Evolutionary conservation across 2,329 filamentous ascomycete genomes (phyloP).

Genomic region (Rutstroemia sp.): DNA sequence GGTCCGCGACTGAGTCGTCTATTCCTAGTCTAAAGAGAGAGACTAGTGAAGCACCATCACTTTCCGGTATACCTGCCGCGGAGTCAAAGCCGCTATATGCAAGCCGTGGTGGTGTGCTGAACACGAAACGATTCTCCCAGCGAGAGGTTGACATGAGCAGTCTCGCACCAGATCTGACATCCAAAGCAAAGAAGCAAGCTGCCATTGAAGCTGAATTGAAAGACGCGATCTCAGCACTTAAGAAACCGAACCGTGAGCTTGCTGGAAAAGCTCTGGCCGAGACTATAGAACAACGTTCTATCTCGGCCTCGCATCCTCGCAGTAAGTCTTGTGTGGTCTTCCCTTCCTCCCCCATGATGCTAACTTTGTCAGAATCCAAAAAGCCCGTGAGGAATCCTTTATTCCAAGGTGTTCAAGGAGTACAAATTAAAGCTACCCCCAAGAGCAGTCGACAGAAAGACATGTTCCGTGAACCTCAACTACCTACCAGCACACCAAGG

Average conservation of each 20-base stretch:
- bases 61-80: slow-evolving; percentile 42
- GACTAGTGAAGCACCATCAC: slow-evolving; percentile 49
- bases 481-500: slow-evolving; percentile 1
- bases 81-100: slow-evolving; percentile 32
- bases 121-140: slow-evolving; percentile 39
- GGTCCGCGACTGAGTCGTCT: slow-evolving; percentile 58
- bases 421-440: slow-evolving; percentile 31
- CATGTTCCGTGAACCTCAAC: slow-evolving; percentile 17
- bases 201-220: slow-evolving; percentile 62
- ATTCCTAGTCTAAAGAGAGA: slow-evolving; percentile 61
- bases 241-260: slow-evolving; percentile 67
- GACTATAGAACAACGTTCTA: slow-evolving; percentile 54
- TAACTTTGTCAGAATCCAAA: slow-evolving; percentile 39
- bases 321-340: slow-evolving; percentile 37
- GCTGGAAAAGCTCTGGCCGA: slow-evolving; percentile 62
- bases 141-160: slow-evolving; percentile 48
- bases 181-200: slow-evolving; percentile 58
- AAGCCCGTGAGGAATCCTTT: slow-evolving; percentile 38
- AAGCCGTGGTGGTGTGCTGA: slow-evolving; percentile 30
- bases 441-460: slow-evolving; percentile 25
- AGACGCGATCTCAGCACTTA: slow-evolving; percentile 65
- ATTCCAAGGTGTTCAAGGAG: slow-evolving; percentile 26
- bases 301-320: slow-evolving; percentile 37
- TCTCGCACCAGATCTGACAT: slow-evolving; percentile 44
- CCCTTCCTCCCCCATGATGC: slow-evolving; percentile 21